Conservation (phyloP, 1,284 basidiomycete species). For the Fomitopsis palustris region DNA sequence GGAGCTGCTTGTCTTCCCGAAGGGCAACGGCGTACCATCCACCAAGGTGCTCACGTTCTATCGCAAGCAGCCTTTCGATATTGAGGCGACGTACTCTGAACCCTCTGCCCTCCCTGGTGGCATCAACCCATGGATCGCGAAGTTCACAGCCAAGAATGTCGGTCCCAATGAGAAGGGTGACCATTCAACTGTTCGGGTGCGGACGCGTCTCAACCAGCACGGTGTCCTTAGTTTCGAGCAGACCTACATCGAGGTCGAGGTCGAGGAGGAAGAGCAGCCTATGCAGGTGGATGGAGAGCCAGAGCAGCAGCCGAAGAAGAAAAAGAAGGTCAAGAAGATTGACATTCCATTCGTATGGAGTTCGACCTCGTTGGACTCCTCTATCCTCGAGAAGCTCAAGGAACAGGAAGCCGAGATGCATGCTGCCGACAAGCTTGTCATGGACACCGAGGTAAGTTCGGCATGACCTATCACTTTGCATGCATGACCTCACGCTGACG, state of each 20-base stretch:
- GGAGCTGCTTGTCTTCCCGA: conserved; percentile 83
- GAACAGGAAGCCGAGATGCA: conserved; percentile 88
- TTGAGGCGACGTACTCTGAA: conserved; percentile 81
- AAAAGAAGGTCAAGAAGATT: conserved; percentile 77
- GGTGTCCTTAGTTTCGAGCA: conserved; percentile 84
- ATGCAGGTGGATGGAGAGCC: conserved; percentile 69
- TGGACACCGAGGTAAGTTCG: conserved; percentile 82
- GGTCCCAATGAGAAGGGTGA: conserved; percentile 66
- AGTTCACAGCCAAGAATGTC: conserved; percentile 81
- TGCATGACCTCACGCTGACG: neutral
- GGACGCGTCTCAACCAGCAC: conserved; percentile 82
- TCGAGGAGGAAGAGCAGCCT: conserved; percentile 71
- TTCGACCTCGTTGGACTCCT: conserved; percentile 60
- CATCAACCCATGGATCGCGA: conserved; percentile 81
- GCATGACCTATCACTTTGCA: neutral
- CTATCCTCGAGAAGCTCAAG: conserved; percentile 59
- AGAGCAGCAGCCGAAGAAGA: conserved; percentile 71
- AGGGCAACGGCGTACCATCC: conserved; percentile 80
- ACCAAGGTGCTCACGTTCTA: conserved; percentile 96
- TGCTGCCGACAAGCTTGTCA: conserved; percentile 88
- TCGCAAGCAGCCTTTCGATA: conserved; percentile 81
- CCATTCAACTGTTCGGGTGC: conserved; percentile 80
- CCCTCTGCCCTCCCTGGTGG: conserved; percentile 66
- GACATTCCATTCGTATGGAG: conserved; percentile 71
- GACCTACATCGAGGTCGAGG: conserved; percentile 75